Evolutionary conservation across 805 yeast genomes (phyloP), one percentile per base, ranked within the genome.

Genomic region (Pichia deserticola): DNA sequence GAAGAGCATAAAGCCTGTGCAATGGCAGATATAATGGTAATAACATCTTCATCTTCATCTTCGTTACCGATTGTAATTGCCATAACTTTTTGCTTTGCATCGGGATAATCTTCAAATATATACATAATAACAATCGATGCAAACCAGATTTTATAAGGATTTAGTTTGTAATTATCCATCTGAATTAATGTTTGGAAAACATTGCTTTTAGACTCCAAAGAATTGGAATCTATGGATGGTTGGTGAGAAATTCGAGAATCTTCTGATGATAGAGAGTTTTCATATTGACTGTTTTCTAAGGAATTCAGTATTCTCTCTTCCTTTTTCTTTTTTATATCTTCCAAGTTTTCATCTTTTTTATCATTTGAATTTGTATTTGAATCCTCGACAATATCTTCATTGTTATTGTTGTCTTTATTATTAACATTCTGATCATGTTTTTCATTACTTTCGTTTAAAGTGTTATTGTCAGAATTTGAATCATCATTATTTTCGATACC

Each of bases 121-220:
- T 77, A 78, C 40, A 85, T 71, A 27, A 92, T 62, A 5, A 88
- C 69, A 5, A 81, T 76, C 3, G 86, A 71, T 0, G 96, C 80
- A 66, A 92, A 90, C 93, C 96, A 93, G 1, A 81, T 67, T 58
- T 82, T 80, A 62, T 89, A 93, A 0, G 99, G 97, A 56, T 93
- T 92, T 35, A 90, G 66, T 48, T 82, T 78, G 44, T 75, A 63
- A 25, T 81, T 84, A 55, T 90, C 92, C 58, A 86, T 88, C 54
- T 86, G 92, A 56, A 89, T 75, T 7, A 93, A 65, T 0, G 85
- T 77, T 29, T 80, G 70, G 50, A 93, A 81, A 1, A 93, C 66
- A 61, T 89, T 89, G 3, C 79, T 83, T 46, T 62, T 40, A 69
- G 79, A 20, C 63, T 62, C 12, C 57, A 44, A 59, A 39, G 74